Conservation (phyloP, 441 rosid genomes). For the Daphne laureola region DNA sequence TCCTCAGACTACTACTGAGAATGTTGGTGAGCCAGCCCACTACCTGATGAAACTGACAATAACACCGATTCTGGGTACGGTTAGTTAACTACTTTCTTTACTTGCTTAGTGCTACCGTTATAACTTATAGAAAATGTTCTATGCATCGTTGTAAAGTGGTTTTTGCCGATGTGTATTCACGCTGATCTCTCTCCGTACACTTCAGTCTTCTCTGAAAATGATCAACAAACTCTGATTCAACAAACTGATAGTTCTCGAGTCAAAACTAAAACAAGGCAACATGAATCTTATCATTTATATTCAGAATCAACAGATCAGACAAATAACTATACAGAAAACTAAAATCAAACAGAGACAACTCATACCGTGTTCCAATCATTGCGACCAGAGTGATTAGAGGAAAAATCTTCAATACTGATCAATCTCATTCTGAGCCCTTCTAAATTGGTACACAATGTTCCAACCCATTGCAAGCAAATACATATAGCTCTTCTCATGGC, state of each 20-base stretch:
- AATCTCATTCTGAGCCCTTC: conserved; percentile 85
- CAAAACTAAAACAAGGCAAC: no score
- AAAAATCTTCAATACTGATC: conserved; percentile 77
- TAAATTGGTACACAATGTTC: conserved; percentile 90
- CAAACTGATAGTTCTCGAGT: no score
- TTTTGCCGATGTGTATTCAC: conserved; percentile 87
- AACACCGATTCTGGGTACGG: no score
- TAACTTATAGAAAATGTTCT: no score
- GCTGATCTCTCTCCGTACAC: conserved; percentile 71
- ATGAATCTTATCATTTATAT: no score
- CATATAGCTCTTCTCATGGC: conserved; percentile 83
- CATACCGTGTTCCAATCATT: conserved; percentile 81
- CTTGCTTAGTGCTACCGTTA: no score
- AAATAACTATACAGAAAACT: no score
- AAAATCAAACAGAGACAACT: background rate
- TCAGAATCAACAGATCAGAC: background rate
- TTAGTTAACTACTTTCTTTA: no score
- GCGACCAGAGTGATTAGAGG: conserved; percentile 84
- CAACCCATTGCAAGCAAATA: conserved; percentile 98
- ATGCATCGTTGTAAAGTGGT: no score
- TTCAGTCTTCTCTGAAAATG: conserved; percentile 69
- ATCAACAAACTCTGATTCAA: conserved; percentile 6
- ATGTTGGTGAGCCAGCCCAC: no score
- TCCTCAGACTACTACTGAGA: no score
- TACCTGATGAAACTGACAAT: no score